phyloP scores from a whole-genome alignment of 768 basidiomycete species.

The Mycena maculata region DNA sequence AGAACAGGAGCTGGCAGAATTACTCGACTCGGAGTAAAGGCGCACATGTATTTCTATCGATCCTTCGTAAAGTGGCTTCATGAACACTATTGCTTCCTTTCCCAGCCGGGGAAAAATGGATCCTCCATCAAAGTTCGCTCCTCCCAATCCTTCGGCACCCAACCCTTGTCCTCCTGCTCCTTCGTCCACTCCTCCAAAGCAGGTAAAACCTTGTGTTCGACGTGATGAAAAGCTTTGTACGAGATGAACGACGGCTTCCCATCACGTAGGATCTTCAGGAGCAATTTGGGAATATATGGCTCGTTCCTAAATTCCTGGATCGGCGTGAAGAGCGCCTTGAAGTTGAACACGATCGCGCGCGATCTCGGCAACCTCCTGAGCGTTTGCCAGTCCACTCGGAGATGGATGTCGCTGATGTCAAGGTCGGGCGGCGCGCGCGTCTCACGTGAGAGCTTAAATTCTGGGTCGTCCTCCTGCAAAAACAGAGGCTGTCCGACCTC shows the following conservation, averaged over 20 bases:
- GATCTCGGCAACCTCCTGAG: slow-evolving; percentile 61
- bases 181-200: slow-evolving; percentile 57
- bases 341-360: slow-evolving; percentile 63
- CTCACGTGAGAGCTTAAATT: slow-evolving; percentile 46
- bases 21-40: slow-evolving; percentile 55
- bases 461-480: slow-evolving; percentile 52
- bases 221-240: slow-evolving; percentile 57
- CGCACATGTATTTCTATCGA: not conserved
- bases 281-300: slow-evolving; percentile 59
- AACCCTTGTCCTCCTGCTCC: slow-evolving; percentile 60
- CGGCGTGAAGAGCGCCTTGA: slow-evolving; percentile 65
- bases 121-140: slow-evolving; percentile 62
- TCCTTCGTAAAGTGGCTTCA: not conserved
- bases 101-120: slow-evolving; percentile 64
- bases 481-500: slow-evolving; percentile 64
- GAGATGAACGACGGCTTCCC: slow-evolving; percentile 52
- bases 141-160: slow-evolving; percentile 61
- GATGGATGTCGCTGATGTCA: slow-evolving; percentile 51
- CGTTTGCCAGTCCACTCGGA: slow-evolving; percentile 70
- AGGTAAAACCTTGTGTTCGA: slow-evolving; percentile 59
- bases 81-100: slow-evolving; percentile 28
- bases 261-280: slow-evolving; percentile 57
- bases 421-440: slow-evolving; percentile 48
- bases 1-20: slow-evolving; percentile 87
- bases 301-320: slow-evolving; percentile 55